Evolutionary conservation across 2,329 filamentous ascomycete species (phyloP).

Genomic region (Paradendryphiella salina): DNA sequence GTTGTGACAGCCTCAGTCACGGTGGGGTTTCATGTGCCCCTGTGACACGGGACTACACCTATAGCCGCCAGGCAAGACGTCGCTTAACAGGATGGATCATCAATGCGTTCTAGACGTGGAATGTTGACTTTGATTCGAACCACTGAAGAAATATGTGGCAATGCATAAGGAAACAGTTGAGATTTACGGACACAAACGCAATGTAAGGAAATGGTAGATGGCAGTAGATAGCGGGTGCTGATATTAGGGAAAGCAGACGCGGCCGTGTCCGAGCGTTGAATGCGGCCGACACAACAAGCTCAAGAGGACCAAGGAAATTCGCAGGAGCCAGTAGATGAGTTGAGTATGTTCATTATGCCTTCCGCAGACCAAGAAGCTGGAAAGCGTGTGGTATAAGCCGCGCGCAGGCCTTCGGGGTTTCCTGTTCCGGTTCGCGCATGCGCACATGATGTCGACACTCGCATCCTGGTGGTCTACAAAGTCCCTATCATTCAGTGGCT

Average conservation of each 20-base stretch:
- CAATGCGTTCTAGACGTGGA: conserved; percentile 33
- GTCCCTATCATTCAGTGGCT: conserved; percentile 3
- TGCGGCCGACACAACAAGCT: conserved; percentile 33
- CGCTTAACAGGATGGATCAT: conserved; percentile 22
- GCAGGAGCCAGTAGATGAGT: conserved; percentile 29
- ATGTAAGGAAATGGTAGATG: conserved; percentile 29
- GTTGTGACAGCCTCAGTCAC: conserved; percentile 37
- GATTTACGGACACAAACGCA: conserved; percentile 32
- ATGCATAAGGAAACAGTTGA: conserved; percentile 20
- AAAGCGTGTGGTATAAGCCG: conserved; percentile 1
- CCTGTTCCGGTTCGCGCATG: background rate
- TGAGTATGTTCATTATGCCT: conserved; percentile 40
- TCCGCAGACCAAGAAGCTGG: conserved; percentile 8
- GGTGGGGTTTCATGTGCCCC: conserved; percentile 40
- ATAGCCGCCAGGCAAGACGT: conserved; percentile 25
- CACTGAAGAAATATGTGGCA: conserved; percentile 10
- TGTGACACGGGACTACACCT: conserved; percentile 33
- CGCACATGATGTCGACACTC: background rate
- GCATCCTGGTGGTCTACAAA: background rate
- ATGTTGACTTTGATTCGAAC: conserved; percentile 12
- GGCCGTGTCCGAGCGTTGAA: conserved; percentile 27
- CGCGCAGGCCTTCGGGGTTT: conserved; percentile 1
- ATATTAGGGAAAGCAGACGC: conserved; percentile 35
- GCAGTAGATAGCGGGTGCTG: conserved; percentile 21
- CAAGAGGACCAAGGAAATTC: conserved; percentile 23